phyloP scores from a whole-genome alignment of 345 rosid species.

The Punica granatum region DNA sequence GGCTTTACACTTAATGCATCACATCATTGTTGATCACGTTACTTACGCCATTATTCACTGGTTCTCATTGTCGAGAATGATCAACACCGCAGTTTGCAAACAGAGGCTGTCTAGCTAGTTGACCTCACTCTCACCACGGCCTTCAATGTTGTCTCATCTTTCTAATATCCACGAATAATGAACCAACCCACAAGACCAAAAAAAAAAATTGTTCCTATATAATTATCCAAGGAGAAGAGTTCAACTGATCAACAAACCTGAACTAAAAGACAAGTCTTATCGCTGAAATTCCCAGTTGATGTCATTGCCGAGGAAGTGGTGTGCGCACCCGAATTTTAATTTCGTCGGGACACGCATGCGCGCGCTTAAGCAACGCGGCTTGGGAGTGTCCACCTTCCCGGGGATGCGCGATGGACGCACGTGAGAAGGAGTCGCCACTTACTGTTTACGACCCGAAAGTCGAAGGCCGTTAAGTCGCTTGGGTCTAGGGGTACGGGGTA shows the following conservation, averaged over 20 bases:
- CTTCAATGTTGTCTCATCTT: constrained; percentile 67
- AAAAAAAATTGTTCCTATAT: no score
- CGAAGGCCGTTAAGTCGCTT: no score
- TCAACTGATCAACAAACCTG: constrained; percentile 36
- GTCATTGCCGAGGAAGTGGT: constrained; percentile 50
- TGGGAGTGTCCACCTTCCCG: no score
- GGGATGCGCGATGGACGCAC: no score
- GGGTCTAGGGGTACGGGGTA: no score
- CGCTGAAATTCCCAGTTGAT: constrained; percentile 53
- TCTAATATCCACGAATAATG: no score
- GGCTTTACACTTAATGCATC: constrained; percentile 67
- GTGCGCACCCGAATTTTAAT: no score
- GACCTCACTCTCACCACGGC: constrained; percentile 88
- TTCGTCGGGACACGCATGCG: no score
- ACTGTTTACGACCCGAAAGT: no score
- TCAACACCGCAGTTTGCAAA: constrained; percentile 50
- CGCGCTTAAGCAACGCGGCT: no score
- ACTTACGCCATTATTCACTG: constrained; percentile 29
- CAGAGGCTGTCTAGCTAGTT: constrained; percentile 83
- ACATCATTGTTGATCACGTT: constrained; percentile 27
- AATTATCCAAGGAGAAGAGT: not conserved
- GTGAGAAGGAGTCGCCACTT: no score
- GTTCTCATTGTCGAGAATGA: constrained; percentile 43
- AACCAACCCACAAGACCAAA: no score
- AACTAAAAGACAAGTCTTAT: constrained; percentile 69